Conservation (phyloP, 73 alveolate genomes). For the Tetrahymena malaccensis region DNA sequence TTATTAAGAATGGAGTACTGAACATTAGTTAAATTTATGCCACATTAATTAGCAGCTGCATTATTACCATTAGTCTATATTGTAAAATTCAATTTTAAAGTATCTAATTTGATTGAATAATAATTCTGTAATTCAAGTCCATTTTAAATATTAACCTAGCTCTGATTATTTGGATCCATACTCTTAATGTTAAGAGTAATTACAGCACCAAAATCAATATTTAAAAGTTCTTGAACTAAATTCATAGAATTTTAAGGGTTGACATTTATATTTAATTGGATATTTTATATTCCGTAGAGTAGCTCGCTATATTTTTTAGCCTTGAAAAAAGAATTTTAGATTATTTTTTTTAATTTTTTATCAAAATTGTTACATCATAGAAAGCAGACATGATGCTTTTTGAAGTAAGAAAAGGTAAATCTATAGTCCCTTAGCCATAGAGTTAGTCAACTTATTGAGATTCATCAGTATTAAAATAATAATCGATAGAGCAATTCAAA, state of each 20-base stretch:
- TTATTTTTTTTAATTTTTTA: too few relatives aligned
- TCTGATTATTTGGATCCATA: not conserved
- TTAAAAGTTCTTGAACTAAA: not conserved
- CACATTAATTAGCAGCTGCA: not conserved
- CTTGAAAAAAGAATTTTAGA: not conserved
- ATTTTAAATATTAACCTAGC: not conserved
- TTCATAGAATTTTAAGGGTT: not conserved
- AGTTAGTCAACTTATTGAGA: not conserved
- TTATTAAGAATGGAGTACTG: not conserved
- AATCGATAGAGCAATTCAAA: not conserved
- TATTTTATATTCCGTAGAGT: not conserved
- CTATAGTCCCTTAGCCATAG: not conserved
- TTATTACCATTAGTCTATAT: too few relatives aligned
- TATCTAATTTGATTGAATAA: not conserved
- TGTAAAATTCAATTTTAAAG: not conserved
- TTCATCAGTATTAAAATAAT: not conserved
- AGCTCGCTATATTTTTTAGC: not conserved
- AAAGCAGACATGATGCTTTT: not conserved
- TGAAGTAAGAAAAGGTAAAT: not conserved
- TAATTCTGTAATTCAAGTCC: not conserved
- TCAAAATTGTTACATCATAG: not conserved
- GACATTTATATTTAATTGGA: not conserved
- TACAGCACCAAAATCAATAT: not conserved
- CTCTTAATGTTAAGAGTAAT: too few relatives aligned
- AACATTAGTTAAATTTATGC: not conserved